These are phyloP conservation scores for Ceratocystis alfenasii DNA, from an alignment of 2,329 filamentous ascomycete genomes.

Conservation along the genomic window DNA sequence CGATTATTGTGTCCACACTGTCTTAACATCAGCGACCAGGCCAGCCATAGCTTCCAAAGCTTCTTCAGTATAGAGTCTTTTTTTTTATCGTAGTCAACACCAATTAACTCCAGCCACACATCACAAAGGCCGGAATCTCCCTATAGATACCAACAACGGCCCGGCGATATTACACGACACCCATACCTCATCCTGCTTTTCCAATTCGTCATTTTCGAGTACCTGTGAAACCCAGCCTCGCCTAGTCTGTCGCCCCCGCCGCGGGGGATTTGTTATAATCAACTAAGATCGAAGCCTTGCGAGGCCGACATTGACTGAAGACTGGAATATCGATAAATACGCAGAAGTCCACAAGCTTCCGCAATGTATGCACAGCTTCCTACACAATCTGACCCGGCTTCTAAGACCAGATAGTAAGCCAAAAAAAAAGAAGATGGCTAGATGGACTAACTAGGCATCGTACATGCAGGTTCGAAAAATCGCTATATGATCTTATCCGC, in stretches of 20 bases:
- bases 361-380: slow-evolving; percentile 5
- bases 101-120: not conserved
- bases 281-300: not conserved
- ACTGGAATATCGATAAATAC: not conserved
- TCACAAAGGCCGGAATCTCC: not conserved
- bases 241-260: not conserved
- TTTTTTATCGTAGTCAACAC: not conserved
- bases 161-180: not conserved
- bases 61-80: not conserved
- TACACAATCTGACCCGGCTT: slow-evolving; percentile 27
- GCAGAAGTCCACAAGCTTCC: not conserved
- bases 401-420: not conserved
- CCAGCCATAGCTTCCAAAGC: slow-evolving; percentile 7
- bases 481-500: slow-evolving; percentile 94
- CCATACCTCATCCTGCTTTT: not conserved
- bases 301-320: not conserved
- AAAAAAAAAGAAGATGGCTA: not conserved
- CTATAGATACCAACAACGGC: no score
- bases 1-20: not conserved
- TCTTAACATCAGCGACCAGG: slow-evolving; percentile 16
- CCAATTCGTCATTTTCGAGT: not conserved
- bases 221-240: slow-evolving; percentile 1
- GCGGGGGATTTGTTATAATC: slow-evolving; percentile 6
- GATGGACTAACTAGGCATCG: not conserved
- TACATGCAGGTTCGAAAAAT: slow-evolving; percentile 87